Base-by-base conservation (phyloP, 108 stramenopile genomes). In the Nitzschia putrida region DNA sequence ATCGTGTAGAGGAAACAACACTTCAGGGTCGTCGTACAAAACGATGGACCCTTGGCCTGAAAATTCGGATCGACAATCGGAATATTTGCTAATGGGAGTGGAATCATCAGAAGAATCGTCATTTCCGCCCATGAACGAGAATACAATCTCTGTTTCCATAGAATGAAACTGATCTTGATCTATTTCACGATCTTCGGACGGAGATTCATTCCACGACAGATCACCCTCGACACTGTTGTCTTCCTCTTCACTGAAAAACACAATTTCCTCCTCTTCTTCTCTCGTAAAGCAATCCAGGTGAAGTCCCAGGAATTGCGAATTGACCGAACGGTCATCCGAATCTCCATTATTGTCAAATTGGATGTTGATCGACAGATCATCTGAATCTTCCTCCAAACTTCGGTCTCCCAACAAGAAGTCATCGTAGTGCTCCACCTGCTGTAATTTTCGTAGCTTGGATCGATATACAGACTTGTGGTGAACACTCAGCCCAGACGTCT, bases 351-450 rank as follows among this genome's bases (percentile, higher is more conserved):
- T 26, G 6, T 49, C 47, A 49, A 18, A 16, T 2, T 21, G 37
- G 14, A 24, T 56, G 21, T 20, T 22, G 55, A 49, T 4, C 7
- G 23, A 24, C 7, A 6, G 52, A 57, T 26, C 16, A 56, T 18
- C 9, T 16, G 41, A 23, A 42, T 39, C 51, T 51, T 29, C 21
- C 21, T 29, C 39, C 65, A 53, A 40, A 53, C 14, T 51, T 49
- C 60, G n/a, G 29, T 57, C 42, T 57, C 72, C 72, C n/a, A 73
- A 53, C 4, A 73, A 34, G 0, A 26, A 57, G 26, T 53, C 64
- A 11, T 38, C 42, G 44, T 73, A 49, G 13, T 64, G 40, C 20
- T 73, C 72, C 18, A 53, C 37, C n/a, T 72, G 21, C 13, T 72
- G 61, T 7, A 72, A 38, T 53, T 61, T 44, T 43, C 34, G 29